Evolutionary conservation across 306 rosid genomes (phyloP).

Genomic region (Cicer bijugum): DNA sequence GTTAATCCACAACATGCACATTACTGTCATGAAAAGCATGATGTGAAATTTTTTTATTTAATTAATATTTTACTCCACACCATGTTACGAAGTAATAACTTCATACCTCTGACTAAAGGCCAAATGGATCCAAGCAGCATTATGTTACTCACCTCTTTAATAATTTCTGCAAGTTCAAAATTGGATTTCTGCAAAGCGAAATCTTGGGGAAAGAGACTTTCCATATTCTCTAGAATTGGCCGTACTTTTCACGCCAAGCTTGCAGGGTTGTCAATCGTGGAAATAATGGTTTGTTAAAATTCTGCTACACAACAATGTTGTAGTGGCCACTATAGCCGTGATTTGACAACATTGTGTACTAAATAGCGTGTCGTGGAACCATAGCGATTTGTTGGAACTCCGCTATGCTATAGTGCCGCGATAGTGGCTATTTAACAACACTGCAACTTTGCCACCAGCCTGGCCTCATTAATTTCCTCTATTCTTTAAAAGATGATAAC

Average conservation of each 20-base stretch:
- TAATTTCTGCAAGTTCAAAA: slow-evolving; percentile 22
- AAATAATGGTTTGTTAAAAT: too few species aligned
- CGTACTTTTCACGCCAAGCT: neutral
- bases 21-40: slow-evolving; percentile 36
- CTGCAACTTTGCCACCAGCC: neutral
- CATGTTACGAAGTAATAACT: slow-evolving; percentile 8
- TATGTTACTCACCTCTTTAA: slow-evolving; percentile 41
- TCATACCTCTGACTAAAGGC: neutral
- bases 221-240: slow-evolving; percentile 22
- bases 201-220: slow-evolving; percentile 34
- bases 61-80: slow-evolving; percentile 20
- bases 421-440: too few species aligned
- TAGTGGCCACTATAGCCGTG: too few species aligned
- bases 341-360: too few species aligned
- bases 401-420: too few species aligned
- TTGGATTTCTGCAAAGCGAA: slow-evolving; percentile 21
- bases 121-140: slow-evolving; percentile 33
- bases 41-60: slow-evolving; percentile 6
- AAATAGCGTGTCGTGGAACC: too few species aligned
- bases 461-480: slow-evolving; percentile 32
- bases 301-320: too few species aligned
- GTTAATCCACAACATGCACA: slow-evolving; percentile 39
- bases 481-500: neutral
- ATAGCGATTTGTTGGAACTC: too few species aligned
- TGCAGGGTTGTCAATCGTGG: too few species aligned